Base-by-base conservation (phyloP, 140 eudicot genomes). In the Ambrosia hybrid region DNA sequence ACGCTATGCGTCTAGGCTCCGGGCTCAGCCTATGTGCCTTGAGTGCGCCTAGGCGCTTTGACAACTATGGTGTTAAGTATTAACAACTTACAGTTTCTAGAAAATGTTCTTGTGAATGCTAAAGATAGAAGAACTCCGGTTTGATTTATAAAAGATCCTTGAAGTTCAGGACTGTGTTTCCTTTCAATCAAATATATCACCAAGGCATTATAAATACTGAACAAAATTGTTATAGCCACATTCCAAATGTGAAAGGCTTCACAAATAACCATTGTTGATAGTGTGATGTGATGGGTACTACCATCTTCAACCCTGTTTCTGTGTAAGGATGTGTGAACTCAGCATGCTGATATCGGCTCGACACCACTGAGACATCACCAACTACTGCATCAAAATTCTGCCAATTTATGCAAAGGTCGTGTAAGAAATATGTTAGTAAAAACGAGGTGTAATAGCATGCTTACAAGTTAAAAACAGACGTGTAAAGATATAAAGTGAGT, bases 251-350 rank as follows among this genome's bases (percentile, higher is more conserved):
- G 77, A 86, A 86, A 39, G 89, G 85, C 75, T 81, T 84, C 81
- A 84, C 3, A 36, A 81, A 81, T 16, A 87, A 17, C 89, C 89
- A 83, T 15, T 34, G 37, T 61, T 11, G 52, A 73, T 73, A 63
- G 38, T 61, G 16, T 2, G 77, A 39, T 76, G 74, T 46, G 6
- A 73, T 73, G 1, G 87, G 83, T 26, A 83, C 92, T 21, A 86
- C 64, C 88, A 86, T 81, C 76, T 59, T 75, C 51, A 86, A 2
- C 52, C 82, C 81, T 36, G 81, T 48, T 43, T 69, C 79, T 2
- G 84, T 68, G 55, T 75, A 80, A 15, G 89, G 84, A 14, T 74
- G 82, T 10, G 92, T 78, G 76, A 86, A 86, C 30, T 83, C 92
- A 2, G 76, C 89, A 43, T 78, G 21, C n/a, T 79, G 7, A 33